Conservation (phyloP, 805 yeast species). For the Nakazawaea ishiwadae region DNA sequence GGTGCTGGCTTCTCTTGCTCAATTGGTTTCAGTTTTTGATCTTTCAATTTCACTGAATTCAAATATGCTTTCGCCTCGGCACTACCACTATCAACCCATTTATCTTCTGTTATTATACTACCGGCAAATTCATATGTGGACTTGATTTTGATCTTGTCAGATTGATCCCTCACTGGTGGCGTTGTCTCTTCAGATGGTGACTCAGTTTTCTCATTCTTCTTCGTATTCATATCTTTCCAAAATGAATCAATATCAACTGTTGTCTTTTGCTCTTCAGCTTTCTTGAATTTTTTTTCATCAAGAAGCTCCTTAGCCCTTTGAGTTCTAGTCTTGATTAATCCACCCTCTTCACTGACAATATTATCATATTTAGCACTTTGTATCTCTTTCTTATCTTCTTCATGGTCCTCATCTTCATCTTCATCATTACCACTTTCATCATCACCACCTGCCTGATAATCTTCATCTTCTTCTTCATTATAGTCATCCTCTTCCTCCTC, state of each 20-base stretch:
- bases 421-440: conserved; percentile 25
- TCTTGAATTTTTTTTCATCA: conserved; percentile 19
- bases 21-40: conserved; percentile 10
- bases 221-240: conserved; percentile 48
- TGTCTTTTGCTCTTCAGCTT: conserved; percentile 14
- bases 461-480: conserved; percentile 55
- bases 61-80: conserved; percentile 86
- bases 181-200: conserved; percentile 1
- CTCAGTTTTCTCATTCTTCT: background rate
- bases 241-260: conserved; percentile 45
- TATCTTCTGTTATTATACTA: conserved; percentile 69
- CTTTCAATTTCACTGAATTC: conserved; percentile 42
- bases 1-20: background rate
- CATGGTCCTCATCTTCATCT: conserved; percentile 31
- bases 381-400: conserved; percentile 21
- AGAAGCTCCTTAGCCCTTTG: conserved; percentile 45
- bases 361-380: conserved; percentile 39
- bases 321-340: conserved; percentile 65
- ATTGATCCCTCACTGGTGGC: conserved; percentile 15
- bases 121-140: conserved; percentile 90
- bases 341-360: conserved; percentile 55
- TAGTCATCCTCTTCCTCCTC: conserved; percentile 37
- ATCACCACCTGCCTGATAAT: conserved; percentile 26
- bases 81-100: conserved; percentile 68
- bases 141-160: conserved; percentile 62